Conservation (phyloP, 306 rosid species). For the Vigna hirtella region DNA sequence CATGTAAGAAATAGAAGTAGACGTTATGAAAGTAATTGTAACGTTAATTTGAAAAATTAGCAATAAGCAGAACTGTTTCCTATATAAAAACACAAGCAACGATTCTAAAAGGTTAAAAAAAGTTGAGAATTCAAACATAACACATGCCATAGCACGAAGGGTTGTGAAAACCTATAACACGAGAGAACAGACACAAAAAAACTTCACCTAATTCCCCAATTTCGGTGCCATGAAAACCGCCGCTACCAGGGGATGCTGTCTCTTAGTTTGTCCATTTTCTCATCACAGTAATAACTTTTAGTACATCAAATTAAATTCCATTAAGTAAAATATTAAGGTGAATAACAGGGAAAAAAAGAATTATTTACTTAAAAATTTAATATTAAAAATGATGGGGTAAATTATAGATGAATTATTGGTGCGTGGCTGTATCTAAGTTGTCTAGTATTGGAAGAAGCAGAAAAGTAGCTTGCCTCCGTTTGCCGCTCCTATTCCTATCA, state of each 20-base stretch:
- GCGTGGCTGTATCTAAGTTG: conserved; percentile 42
- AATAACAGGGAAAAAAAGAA: no score
- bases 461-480: conserved; percentile 35
- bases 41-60: background rate
- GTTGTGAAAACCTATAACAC: background rate
- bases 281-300: no score
- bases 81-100: no score
- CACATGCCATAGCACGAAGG: background rate
- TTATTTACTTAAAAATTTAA: no score
- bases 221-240: conserved; percentile 54
- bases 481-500: conserved; percentile 35
- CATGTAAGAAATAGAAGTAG: background rate
- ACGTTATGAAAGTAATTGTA: conserved; percentile 3
- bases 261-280: conserved; percentile 41
- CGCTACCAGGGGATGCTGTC: conserved; percentile 47
- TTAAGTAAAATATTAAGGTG: no score
- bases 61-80: no score
- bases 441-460: conserved; percentile 43
- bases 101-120: background rate
- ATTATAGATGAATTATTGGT: no score
- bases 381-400: no score
- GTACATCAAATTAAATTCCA: no score
- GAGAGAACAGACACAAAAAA: no score
- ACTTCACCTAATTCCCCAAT: conserved; percentile 37
- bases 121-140: conserved; percentile 31